phyloP scores from a whole-genome alignment of 495 filamentous ascomycete species.

The Tuber borchii region DNA sequence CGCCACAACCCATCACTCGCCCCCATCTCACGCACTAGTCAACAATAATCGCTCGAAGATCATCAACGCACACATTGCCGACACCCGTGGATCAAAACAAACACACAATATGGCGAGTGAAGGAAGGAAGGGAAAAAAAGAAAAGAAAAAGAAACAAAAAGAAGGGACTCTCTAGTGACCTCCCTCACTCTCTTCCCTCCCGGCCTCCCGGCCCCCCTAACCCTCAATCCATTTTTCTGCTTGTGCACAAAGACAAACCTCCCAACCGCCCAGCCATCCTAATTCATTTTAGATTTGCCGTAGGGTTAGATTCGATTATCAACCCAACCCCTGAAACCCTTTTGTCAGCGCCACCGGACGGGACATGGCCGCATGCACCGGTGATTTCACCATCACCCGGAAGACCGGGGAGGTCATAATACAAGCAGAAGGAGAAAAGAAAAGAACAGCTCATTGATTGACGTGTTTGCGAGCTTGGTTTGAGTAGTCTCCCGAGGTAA shows the following conservation, averaged over 20 bases:
- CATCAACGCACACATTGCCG: not conserved
- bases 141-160: not conserved
- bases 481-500: not conserved
- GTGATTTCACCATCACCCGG: not conserved
- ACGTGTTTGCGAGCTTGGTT: not conserved
- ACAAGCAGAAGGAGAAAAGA: not conserved
- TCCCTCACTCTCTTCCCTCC: not conserved
- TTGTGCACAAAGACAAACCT: not conserved
- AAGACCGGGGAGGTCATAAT: not conserved
- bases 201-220: not conserved
- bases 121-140: not conserved
- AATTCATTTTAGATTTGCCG: conserved; percentile 1
- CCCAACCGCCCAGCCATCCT: not conserved
- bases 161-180: not conserved
- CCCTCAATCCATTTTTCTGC: not conserved
- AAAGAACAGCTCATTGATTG: not conserved
- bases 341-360: not conserved
- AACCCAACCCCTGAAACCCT: not conserved
- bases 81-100: not conserved
- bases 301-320: not conserved
- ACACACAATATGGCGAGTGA: not conserved
- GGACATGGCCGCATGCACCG: not conserved
- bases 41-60: not conserved
- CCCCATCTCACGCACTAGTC: not conserved
- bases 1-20: conserved; percentile 2